Percentiles rank a stretch among this genome's conserved stretches.
Conservation (phyloP, 208 protist species). For the Crithidia bombi region DNA sequence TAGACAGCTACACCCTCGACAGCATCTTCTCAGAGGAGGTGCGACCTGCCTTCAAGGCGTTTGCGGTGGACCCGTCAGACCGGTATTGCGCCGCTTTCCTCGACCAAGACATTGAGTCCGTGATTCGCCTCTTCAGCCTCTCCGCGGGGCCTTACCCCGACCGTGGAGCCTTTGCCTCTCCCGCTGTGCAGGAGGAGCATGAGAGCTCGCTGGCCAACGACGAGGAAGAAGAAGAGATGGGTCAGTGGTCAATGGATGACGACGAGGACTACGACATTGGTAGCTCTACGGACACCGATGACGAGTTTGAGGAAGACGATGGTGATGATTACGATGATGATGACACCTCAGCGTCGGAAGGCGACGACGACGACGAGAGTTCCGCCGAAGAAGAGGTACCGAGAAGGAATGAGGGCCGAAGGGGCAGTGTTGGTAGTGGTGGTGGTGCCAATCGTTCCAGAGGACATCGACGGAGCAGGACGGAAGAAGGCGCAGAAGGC, state of each 20-base stretch:
- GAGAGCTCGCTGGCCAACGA: conserved; percentile 47
- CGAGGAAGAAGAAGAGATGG: conserved; percentile 59
- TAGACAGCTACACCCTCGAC: conserved; percentile 82
- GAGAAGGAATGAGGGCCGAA: conserved; percentile 5
- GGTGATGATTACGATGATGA: conserved; percentile 37
- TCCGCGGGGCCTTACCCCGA: conserved; percentile 76
- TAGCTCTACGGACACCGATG: conserved; percentile 22
- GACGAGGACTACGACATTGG: conserved; percentile 40
- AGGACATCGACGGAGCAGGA: neutral
- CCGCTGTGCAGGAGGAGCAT: conserved; percentile 44
- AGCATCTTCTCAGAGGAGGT: conserved; percentile 83
- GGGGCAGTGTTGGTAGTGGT: neutral
- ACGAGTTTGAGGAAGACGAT: conserved; percentile 35
- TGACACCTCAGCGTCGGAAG: conserved; percentile 9
- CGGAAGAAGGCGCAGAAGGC: conserved; percentile 2
- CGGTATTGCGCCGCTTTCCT: conserved; percentile 87
- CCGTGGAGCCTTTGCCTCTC: conserved; percentile 62
- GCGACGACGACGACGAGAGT: conserved; percentile 10
- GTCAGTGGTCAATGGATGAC: conserved; percentile 41
- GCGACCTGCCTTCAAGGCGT: conserved; percentile 67
- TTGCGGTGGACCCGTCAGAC: conserved; percentile 83
- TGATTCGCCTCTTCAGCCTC: conserved; percentile 79
- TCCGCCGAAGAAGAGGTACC: conserved; percentile 9
- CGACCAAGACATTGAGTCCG: conserved; percentile 59
- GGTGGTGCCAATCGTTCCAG: neutral